A percentile compares a stretch with the other conserved stretches of the same genome.
These are phyloP conservation scores for Salix exigua DNA, from an alignment of 345 rosid species.

Conservation along the genomic window DNA sequence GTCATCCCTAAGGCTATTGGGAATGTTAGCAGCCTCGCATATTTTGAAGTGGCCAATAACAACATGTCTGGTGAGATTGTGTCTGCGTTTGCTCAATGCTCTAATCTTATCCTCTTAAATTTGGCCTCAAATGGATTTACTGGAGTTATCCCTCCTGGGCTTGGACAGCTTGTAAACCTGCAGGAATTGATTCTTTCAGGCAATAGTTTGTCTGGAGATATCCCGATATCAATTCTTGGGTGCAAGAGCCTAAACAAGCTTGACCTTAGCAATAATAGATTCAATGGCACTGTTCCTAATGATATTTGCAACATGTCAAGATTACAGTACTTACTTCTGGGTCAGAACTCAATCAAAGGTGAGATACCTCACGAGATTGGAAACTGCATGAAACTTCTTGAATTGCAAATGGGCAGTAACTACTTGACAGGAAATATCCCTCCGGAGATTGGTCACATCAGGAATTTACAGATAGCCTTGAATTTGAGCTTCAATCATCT, in stretches of 20 bases:
- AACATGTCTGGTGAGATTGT: constrained; percentile 76
- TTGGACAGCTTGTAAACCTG: constrained; percentile 71
- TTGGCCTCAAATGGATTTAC: constrained; percentile 80
- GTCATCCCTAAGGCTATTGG: constrained; percentile 71
- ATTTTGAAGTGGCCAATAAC: constrained; percentile 87
- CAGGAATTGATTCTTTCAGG: constrained; percentile 92
- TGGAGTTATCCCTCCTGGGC: constrained; percentile 64
- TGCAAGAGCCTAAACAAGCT: constrained; percentile 76
- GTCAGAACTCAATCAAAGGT: constrained; percentile 29
- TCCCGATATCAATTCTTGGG: constrained; percentile 62
- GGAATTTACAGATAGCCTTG: constrained; percentile 33
- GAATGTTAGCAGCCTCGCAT: constrained; percentile 76
- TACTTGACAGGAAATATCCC: constrained; percentile 32
- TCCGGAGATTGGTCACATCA: constrained; percentile 31
- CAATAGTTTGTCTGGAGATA: constrained; percentile 71
- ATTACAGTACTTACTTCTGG: constrained; percentile 33
- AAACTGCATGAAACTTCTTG: constrained; percentile 28
- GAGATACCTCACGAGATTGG: constrained; percentile 38
- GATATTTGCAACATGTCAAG: constrained; percentile 32
- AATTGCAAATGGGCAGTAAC: constrained; percentile 31
- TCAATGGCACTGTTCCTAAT: constrained; percentile 31
- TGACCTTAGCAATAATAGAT: constrained; percentile 29
- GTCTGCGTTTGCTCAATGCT: constrained; percentile 66
- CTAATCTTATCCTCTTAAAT: constrained; percentile 81
- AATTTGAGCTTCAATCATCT: constrained; percentile 38